Conservation (phyloP, 2,329 filamentous ascomycete genomes). For the Colletotrichum salicis region DNA sequence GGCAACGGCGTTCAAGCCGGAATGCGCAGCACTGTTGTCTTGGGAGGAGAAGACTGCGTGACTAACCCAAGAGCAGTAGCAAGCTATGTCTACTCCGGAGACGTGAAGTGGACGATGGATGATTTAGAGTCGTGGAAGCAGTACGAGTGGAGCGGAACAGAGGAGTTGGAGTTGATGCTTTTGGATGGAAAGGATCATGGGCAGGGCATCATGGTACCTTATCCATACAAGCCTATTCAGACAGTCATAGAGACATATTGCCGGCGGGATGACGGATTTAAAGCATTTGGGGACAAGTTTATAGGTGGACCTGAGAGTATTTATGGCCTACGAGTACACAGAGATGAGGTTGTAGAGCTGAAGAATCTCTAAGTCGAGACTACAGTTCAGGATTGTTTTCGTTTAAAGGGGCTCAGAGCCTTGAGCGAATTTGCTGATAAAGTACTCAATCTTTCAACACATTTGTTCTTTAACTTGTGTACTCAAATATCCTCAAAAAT, state of each 20-base stretch:
- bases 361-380: slow-evolving; percentile 7
- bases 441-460: no score
- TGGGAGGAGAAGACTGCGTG: slow-evolving; percentile 40
- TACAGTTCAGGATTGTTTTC: background rate
- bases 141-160: slow-evolving; percentile 38
- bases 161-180: slow-evolving; percentile 40
- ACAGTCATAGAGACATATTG: slow-evolving; percentile 32
- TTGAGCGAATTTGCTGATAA: no score
- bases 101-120: slow-evolving; percentile 27
- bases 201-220: slow-evolving; percentile 34
- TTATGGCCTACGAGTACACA: background rate
- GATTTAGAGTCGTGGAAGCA: slow-evolving; percentile 22
- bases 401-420: background rate
- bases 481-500: no score
- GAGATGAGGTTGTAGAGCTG: slow-evolving; percentile 9
- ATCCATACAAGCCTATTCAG: slow-evolving; percentile 17
- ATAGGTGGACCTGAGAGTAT: slow-evolving; percentile 23
- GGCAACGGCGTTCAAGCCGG: slow-evolving; percentile 43
- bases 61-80: slow-evolving; percentile 37
- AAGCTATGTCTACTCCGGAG: slow-evolving; percentile 39
- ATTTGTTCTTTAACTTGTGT: no score
- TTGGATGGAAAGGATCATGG: slow-evolving; percentile 40
- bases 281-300: slow-evolving; percentile 22
- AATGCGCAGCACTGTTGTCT: slow-evolving; percentile 39
- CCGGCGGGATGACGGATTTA: slow-evolving; percentile 22